A percentile compares a stretch with the other conserved stretches of the same genome.
Conservation (phyloP, 208 protist species). For the Vickermania spadyakhi region DNA sequence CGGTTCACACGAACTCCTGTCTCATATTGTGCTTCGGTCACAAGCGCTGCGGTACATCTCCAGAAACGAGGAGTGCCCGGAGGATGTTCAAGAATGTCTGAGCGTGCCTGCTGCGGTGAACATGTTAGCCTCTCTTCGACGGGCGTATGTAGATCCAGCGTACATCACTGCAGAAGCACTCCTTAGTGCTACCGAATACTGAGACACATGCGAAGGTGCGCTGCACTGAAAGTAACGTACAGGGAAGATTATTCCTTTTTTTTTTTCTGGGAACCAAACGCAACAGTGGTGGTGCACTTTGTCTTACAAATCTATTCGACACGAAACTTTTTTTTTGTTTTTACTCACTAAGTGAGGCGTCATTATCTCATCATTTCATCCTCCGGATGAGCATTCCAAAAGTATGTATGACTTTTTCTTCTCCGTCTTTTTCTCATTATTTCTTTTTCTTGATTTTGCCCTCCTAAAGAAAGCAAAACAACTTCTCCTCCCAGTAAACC, state of each 20-base stretch:
- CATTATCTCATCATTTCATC: too few relatives aligned
- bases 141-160: constrained; percentile 35
- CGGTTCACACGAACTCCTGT: constrained; percentile 14
- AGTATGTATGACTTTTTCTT: constrained; percentile 6
- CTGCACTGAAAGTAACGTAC: constrained; percentile 34
- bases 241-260: constrained; percentile 8
- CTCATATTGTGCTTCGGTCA: constrained; percentile 47
- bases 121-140: constrained; percentile 39
- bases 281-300: too few relatives aligned
- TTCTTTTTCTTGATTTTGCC: constrained; percentile 12
- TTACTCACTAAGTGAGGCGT: too few relatives aligned
- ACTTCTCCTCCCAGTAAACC: constrained; percentile 3
- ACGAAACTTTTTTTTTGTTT: too few relatives aligned
- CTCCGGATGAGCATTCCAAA: too few relatives aligned
- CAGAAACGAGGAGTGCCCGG: constrained; percentile 17
- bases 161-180: constrained; percentile 53
- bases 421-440: constrained; percentile 6
- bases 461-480: background rate
- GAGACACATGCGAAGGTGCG: constrained; percentile 32
- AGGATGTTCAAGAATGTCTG: constrained; percentile 19
- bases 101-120: constrained; percentile 26
- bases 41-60: constrained; percentile 16
- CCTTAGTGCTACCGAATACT: constrained; percentile 20
- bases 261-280: constrained; percentile 11
- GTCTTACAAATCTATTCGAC: too few relatives aligned